Percentiles rank a stretch among this genome's conserved stretches.
Conservation (phyloP, 1,284 basidiomycete species). For the Ganoderma lucidum region DNA sequence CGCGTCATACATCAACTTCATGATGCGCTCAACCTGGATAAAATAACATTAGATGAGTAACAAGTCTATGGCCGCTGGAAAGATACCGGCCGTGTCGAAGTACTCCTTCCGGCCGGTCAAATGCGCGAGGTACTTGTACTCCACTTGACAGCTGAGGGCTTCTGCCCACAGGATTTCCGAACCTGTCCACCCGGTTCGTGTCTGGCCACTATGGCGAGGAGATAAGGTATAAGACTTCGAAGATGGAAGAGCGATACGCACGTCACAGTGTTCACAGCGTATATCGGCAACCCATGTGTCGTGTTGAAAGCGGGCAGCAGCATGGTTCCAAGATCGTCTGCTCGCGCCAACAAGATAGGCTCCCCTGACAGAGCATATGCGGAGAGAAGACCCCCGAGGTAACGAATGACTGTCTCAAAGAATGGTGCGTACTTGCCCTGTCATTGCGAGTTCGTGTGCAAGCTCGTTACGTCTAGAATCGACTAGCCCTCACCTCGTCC, state of each 20-base stretch:
- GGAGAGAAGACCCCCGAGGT: conserved; percentile 76
- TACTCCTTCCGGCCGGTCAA: conserved; percentile 62
- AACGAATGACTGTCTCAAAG: conserved; percentile 82
- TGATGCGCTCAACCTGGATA: conserved; percentile 57
- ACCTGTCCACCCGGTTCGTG: conserved; percentile 32
- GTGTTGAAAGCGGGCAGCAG: conserved; percentile 65
- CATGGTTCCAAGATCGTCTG: conserved; percentile 57
- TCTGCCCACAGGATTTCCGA: conserved; percentile 48
- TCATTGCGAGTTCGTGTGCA: background rate
- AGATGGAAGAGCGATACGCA: conserved; percentile 33
- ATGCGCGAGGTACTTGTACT: conserved; percentile 72
- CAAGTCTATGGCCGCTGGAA: background rate
- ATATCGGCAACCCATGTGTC: conserved; percentile 54
- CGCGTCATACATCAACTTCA: conserved; percentile 54
- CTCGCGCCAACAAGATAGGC: conserved; percentile 54
- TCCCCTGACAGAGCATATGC: conserved; percentile 75
- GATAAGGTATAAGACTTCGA: background rate
- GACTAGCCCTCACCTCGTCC: conserved; percentile 40
- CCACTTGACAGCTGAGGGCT: conserved; percentile 62
- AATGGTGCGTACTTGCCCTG: conserved; percentile 55
- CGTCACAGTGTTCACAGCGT: conserved; percentile 53
- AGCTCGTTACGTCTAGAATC: background rate
- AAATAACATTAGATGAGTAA: background rate
- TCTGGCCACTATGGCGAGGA: conserved; percentile 26
- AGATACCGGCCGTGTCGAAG: conserved; percentile 51